Percentiles rank a stretch among this genome's conserved stretches.
phyloP scores from a whole-genome alignment of 2,329 filamentous ascomycete species.

The Aspergillus pseudoviridinutans region DNA sequence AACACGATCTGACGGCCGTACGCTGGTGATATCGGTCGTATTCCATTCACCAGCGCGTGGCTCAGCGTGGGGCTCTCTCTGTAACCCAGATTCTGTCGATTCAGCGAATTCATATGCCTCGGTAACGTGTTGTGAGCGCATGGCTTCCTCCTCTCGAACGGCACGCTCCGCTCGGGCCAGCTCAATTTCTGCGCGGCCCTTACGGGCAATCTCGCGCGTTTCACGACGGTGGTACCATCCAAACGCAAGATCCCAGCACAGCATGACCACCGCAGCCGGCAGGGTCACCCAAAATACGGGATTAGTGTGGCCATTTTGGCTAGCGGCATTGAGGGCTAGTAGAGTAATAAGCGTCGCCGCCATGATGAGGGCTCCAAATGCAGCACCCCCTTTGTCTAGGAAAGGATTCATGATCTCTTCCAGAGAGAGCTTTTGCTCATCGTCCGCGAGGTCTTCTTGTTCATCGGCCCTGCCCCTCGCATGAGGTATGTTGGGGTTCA shows the following conservation, averaged over 20 bases:
- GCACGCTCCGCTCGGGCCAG: conserved; percentile 39
- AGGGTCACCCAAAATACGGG: conserved; percentile 67
- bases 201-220: conserved; percentile 59
- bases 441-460: conserved; percentile 48
- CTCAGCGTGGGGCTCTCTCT: background rate
- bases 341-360: conserved; percentile 62
- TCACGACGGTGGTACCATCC: conserved; percentile 62
- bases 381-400: conserved; percentile 62
- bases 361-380: conserved; percentile 64
- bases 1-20: background rate
- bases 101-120: background rate
- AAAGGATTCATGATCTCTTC: conserved; percentile 75
- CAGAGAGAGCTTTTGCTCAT: conserved; percentile 56
- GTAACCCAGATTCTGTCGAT: background rate
- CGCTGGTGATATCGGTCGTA: background rate
- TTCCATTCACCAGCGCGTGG: background rate
- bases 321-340: conserved; percentile 61
- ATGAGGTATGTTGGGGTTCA: conserved; percentile 70
- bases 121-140: background rate
- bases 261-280: conserved; percentile 65
- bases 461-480: conserved; percentile 55
- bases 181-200: conserved; percentile 51
- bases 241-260: conserved; percentile 61
- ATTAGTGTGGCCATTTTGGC: conserved; percentile 45
- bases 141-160: background rate